phyloP scores from a whole-genome alignment of 768 basidiomycete genomes.

The Russula abietina region DNA sequence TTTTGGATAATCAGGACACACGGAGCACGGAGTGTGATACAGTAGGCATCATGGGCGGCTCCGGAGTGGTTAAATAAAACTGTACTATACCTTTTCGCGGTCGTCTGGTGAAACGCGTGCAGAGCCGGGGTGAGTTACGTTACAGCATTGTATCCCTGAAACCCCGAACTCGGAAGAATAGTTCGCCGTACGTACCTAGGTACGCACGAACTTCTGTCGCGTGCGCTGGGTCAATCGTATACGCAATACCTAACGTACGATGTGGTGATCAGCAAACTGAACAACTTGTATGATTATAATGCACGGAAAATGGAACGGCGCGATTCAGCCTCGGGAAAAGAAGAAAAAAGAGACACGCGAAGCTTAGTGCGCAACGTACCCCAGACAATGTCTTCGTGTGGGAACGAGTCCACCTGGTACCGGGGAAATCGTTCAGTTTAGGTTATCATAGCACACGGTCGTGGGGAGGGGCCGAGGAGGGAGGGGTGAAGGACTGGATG shows the following conservation, averaged over 20 bases:
- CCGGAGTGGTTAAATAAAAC: too few species aligned
- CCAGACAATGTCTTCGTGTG: slow-evolving; percentile 79
- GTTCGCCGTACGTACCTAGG: slow-evolving; percentile 47
- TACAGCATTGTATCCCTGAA: too few species aligned
- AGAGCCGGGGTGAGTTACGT: not conserved
- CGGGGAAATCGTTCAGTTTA: too few species aligned
- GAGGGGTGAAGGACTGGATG: too few species aligned
- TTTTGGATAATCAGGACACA: not conserved
- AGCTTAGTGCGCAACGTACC: slow-evolving; percentile 38
- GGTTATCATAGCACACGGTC: too few species aligned
- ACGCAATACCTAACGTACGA: slow-evolving; percentile 60
- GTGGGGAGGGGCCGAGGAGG: too few species aligned
- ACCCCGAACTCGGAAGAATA: not conserved
- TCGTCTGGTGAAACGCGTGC: slow-evolving; percentile 43
- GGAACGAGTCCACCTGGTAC: slow-evolving; percentile 52
- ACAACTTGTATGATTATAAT: not conserved
- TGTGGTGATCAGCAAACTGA: not conserved
- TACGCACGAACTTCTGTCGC: slow-evolving; percentile 76
- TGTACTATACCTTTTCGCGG: slow-evolving; percentile 63
- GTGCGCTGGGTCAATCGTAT: slow-evolving; percentile 75
- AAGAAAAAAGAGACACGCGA: not conserved
- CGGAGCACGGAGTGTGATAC: not conserved
- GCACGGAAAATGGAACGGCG: not conserved
- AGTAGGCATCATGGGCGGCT: not conserved
- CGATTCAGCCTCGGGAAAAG: not conserved